phyloP scores from a whole-genome alignment of 2,329 filamentous ascomycete species.

The Ilyonectria mors-panacis region DNA sequence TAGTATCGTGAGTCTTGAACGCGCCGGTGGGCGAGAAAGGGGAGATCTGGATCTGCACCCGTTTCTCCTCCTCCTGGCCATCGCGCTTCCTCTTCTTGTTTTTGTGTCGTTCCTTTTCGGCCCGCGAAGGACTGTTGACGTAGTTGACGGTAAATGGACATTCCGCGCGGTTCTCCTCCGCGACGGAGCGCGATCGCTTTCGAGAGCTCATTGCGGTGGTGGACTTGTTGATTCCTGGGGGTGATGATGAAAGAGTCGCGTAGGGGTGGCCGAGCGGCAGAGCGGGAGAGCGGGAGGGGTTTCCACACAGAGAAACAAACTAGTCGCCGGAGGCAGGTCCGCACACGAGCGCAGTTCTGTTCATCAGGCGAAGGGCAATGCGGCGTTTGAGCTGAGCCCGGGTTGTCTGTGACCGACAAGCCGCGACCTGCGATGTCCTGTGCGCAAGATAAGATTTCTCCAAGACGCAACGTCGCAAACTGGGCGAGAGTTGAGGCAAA shows the following conservation, averaged over 20 bases:
- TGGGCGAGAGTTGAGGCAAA: conserved; percentile 46
- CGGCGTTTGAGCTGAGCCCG: conserved; percentile 45
- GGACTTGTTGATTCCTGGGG: conserved; percentile 23
- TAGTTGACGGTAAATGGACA: conserved; percentile 66
- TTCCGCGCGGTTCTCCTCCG: conserved; percentile 68
- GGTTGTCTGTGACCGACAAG: conserved; percentile 50
- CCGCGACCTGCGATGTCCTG: conserved; percentile 50
- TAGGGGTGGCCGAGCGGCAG: conserved; percentile 37
- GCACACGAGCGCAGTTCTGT: conserved; percentile 15
- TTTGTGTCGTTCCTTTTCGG: conserved; percentile 55
- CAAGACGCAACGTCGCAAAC: conserved; percentile 48
- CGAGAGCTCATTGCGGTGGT: conserved; percentile 54
- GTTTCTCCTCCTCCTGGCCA: conserved; percentile 61
- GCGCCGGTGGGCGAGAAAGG: conserved; percentile 69
- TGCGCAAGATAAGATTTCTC: conserved; percentile 46
- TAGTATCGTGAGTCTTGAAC: conserved; percentile 67
- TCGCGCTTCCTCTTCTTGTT: conserved; percentile 65
- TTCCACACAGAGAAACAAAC: conserved; percentile 39
- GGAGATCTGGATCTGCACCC: conserved; percentile 65
- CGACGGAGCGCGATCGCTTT: conserved; percentile 66
- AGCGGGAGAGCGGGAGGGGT: conserved; percentile 42
- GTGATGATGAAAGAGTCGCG: conserved; percentile 40
- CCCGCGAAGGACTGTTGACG: conserved; percentile 48
- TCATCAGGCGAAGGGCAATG: conserved; percentile 32
- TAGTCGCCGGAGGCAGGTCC: conserved; percentile 32